Conservation (phyloP, 371 early-diverging fungal species). For the Mortierella sp. region DNA sequence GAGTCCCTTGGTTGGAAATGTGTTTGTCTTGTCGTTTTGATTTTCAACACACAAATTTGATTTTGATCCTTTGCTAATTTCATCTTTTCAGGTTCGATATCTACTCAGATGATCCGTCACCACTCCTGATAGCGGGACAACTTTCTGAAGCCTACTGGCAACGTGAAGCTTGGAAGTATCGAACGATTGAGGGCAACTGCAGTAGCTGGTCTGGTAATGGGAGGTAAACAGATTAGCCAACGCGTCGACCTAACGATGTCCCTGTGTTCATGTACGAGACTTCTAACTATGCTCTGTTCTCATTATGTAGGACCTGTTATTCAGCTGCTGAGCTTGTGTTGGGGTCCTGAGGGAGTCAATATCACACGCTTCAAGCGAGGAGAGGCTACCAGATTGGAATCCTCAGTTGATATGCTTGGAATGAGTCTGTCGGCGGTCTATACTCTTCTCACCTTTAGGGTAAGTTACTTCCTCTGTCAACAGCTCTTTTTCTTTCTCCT, state of each 20-base stretch:
- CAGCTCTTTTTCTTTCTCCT: not conserved
- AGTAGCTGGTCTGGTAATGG: not conserved
- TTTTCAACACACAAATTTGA: not conserved
- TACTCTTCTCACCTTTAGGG: not conserved
- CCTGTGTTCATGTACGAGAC: not conserved
- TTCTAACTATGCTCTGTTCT: not conserved
- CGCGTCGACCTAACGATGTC: not conserved
- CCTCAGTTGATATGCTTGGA: not conserved
- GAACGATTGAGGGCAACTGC: not conserved
- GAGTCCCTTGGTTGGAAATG: not conserved
- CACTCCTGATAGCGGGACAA: conserved; percentile 6
- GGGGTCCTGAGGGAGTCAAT: not conserved
- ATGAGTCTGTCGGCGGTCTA: not conserved
- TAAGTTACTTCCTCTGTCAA: not conserved
- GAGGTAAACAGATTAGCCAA: not conserved
- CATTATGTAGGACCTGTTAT: not conserved
- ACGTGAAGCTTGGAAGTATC: conserved; percentile 1
- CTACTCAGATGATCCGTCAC: conserved; percentile 11
- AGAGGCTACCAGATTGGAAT: not conserved
- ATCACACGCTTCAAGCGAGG: conserved; percentile 1
- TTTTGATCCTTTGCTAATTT: conserved; percentile 1
- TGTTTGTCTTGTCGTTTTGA: not conserved
- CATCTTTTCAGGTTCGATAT: not conserved
- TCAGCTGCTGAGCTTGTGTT: not conserved
- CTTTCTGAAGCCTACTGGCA: conserved; percentile 1